These are phyloP conservation scores for Pleomassaria siparia DNA, from an alignment of 2,329 filamentous ascomycete genomes.

Conservation along the genomic window DNA sequence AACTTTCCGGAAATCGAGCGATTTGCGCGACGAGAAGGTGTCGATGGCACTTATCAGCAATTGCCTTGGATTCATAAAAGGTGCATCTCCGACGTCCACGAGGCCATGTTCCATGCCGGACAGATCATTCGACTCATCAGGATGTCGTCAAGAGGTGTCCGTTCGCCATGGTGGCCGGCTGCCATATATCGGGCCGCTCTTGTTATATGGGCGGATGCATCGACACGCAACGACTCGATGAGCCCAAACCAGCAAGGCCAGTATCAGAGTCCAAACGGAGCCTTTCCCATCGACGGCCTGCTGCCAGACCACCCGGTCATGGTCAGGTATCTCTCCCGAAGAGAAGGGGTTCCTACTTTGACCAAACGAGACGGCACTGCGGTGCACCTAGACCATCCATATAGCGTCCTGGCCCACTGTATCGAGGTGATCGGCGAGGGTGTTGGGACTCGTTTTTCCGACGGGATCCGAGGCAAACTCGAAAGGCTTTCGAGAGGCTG, in stretches of 20 bases:
- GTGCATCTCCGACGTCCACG: conserved; percentile 64
- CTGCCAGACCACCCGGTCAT: conserved; percentile 55
- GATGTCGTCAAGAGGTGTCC: conserved; percentile 60
- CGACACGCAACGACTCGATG: conserved; percentile 53
- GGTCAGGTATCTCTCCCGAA: conserved; percentile 54
- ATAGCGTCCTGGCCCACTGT: conserved; percentile 53
- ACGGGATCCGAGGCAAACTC: conserved; percentile 58
- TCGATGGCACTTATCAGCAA: conserved; percentile 59
- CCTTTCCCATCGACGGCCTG: conserved; percentile 55
- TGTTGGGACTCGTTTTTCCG: conserved; percentile 54
- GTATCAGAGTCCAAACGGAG: conserved; percentile 37
- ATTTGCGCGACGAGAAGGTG: conserved; percentile 62
- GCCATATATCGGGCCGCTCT: conserved; percentile 65
- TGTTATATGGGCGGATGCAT: conserved; percentile 53
- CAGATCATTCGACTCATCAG: conserved; percentile 65
- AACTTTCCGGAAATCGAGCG: conserved; percentile 69
- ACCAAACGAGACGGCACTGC: conserved; percentile 53
- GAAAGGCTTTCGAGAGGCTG: conserved; percentile 46
- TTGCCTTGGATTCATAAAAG: conserved; percentile 59
- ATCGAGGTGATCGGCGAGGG: conserved; percentile 57
- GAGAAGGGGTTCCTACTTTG: conserved; percentile 56
- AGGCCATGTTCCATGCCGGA: conserved; percentile 67
- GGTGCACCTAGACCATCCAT: conserved; percentile 51
- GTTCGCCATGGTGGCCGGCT: conserved; percentile 71
- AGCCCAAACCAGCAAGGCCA: conserved; percentile 39